phyloP scores from a whole-genome alignment of 2,329 filamentous ascomycete species.

The Paraphaeosphaeria minitans region DNA sequence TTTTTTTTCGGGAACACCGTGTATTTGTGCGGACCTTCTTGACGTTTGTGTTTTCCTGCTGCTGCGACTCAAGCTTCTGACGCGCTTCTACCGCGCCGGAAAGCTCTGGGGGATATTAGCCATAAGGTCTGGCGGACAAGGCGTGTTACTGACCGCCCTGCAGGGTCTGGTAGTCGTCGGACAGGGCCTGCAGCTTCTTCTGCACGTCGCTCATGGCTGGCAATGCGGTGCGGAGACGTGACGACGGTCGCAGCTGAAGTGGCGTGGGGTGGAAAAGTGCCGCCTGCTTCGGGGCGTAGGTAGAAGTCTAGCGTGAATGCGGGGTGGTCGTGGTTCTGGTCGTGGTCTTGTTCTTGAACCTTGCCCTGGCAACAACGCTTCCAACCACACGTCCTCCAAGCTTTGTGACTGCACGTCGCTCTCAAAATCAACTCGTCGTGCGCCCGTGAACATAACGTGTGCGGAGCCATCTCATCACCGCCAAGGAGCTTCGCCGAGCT shows the following conservation, averaged over 20 bases:
- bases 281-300: background rate
- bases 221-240: background rate
- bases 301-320: constrained; percentile 16
- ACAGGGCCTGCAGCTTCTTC: constrained; percentile 78
- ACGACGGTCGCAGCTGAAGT: background rate
- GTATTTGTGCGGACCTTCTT: constrained; percentile 67
- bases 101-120: constrained; percentile 66
- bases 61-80: constrained; percentile 92
- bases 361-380: constrained; percentile 20
- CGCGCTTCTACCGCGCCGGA: constrained; percentile 76
- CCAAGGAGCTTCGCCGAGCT: background rate
- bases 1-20: no score
- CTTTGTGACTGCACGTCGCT: background rate
- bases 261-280: background rate
- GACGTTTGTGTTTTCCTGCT: constrained; percentile 88
- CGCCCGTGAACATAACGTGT: background rate
- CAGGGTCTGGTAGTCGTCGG: constrained; percentile 84
- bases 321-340: no score
- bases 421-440: background rate
- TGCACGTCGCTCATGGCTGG: constrained; percentile 62
- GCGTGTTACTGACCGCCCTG: constrained; percentile 68
- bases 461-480: background rate
- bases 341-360: background rate
- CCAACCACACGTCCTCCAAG: background rate
- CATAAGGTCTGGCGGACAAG: background rate